Conservation (phyloP, 495 filamentous ascomycete genomes). For the Achaetomiella virescens region DNA sequence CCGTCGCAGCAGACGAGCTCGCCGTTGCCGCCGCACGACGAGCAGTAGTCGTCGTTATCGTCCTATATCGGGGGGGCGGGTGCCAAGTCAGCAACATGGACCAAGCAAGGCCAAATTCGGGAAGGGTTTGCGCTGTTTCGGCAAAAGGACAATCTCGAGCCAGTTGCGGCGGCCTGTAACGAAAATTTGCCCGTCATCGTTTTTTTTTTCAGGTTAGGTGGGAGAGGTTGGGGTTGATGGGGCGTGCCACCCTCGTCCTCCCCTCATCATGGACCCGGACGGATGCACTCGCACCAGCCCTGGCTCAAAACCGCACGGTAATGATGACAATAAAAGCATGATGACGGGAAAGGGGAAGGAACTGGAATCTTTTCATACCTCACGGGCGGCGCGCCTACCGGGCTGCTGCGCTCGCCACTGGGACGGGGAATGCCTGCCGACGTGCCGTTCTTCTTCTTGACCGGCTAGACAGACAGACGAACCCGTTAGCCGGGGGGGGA, state of each 20-base stretch:
- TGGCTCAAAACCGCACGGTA: background rate
- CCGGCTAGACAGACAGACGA: constrained; percentile 34
- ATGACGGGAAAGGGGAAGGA: constrained; percentile 1
- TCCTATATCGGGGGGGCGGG: constrained; percentile 42
- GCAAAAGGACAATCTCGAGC: constrained; percentile 22
- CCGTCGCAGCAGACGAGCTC: constrained; percentile 87
- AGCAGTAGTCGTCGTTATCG: constrained; percentile 85
- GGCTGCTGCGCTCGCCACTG: constrained; percentile 46
- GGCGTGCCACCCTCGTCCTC: background rate
- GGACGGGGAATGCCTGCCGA: constrained; percentile 47
- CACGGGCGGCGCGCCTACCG: constrained; percentile 32
- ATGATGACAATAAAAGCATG: background rate
- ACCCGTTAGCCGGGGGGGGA: constrained; percentile 3
- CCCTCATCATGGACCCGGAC: background rate
- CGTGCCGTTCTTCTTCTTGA: constrained; percentile 49
- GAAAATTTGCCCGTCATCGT: constrained; percentile 10
- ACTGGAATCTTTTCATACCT: constrained; percentile 35
- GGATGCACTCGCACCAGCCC: constrained; percentile 11
- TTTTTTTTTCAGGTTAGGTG: background rate
- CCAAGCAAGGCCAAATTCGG: background rate
- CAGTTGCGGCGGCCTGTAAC: constrained; percentile 15
- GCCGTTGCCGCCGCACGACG: constrained; percentile 74
- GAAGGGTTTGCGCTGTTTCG: constrained; percentile 28
- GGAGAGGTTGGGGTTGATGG: background rate
- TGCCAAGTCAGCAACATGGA: constrained; percentile 21